Conservation (phyloP, 305 asterid genomes). For the Fraxinus greggii region DNA sequence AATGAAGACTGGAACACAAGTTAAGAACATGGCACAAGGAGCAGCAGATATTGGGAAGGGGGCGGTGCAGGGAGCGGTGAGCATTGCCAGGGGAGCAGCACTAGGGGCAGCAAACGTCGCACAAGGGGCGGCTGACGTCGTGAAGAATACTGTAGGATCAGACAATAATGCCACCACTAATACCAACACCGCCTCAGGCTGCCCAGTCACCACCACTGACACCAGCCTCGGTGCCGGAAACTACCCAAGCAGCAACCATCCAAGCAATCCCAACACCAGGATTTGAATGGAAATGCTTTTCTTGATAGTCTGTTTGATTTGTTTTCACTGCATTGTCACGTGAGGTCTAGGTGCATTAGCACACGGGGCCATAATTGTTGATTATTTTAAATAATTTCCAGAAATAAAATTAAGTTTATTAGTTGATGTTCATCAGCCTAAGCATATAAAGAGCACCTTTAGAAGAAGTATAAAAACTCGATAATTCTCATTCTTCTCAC, state of each 20-base stretch:
- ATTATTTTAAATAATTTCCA: not conserved
- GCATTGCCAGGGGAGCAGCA: slow-evolving; percentile 52
- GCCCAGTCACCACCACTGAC: not conserved
- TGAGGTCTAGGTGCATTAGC: not conserved
- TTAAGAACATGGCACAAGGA: slow-evolving; percentile 45
- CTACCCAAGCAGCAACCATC: not conserved
- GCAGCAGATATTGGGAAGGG: slow-evolving; percentile 46
- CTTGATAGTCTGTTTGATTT: not conserved
- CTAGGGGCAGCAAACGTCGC: slow-evolving; percentile 49
- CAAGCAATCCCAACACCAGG: slow-evolving; percentile 26
- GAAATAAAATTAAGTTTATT: not conserved
- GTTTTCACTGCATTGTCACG: not conserved
- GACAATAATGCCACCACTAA: not conserved
- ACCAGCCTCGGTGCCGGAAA: not conserved
- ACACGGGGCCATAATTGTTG: not conserved
- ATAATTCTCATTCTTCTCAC: not conserved
- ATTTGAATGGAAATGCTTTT: not conserved
- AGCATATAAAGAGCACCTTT: not conserved
- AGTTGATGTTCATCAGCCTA: not conserved
- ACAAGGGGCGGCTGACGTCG: slow-evolving; percentile 48
- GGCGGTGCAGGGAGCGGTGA: slow-evolving; percentile 48
- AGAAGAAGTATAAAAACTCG: not conserved
- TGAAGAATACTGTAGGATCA: slow-evolving; percentile 48
- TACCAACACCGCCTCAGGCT: not conserved
- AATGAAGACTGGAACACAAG: slow-evolving; percentile 42